A percentile compares a stretch with the other conserved stretches of the same genome.
Evolutionary conservation across 1,139 yeast genomes (phyloP).

Genomic region (Sugiyamaella xylanicola): DNA sequence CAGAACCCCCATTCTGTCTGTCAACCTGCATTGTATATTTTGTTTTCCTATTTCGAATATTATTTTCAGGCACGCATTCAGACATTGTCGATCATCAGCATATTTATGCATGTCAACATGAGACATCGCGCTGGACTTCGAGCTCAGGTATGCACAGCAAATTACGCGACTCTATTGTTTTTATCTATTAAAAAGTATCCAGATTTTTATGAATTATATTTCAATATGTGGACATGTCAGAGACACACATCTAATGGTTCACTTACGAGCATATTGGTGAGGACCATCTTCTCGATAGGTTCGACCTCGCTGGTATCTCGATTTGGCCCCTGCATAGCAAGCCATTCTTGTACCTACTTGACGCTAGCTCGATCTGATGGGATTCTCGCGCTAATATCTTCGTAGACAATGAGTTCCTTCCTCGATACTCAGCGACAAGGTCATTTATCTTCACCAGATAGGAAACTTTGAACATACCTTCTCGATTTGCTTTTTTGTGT

Average conservation of each 20-base stretch:
- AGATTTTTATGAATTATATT: too few relatives aligned
- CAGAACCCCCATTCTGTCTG: neutral
- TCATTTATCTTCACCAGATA: neutral
- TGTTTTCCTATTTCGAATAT: neutral
- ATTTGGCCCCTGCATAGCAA: constrained; percentile 2
- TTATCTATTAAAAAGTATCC: too few relatives aligned
- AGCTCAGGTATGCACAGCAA: too few relatives aligned
- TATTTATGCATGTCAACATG: neutral
- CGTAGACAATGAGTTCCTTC: neutral
- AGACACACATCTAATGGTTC: too few relatives aligned
- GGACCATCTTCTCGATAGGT: too few relatives aligned
- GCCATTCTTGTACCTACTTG: constrained; percentile 1
- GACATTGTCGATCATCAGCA: neutral
- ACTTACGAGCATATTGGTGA: too few relatives aligned
- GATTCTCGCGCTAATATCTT: neutral
- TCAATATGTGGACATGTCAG: too few relatives aligned
- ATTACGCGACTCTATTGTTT: too few relatives aligned
- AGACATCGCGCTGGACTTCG: neutral
- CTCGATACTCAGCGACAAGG: neutral
- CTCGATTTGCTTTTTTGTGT: neutral
- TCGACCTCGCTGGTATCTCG: too few relatives aligned
- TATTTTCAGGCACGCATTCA: neutral
- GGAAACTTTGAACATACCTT: neutral
- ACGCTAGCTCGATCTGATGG: neutral
- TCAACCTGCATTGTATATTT: neutral